phyloP scores from a whole-genome alignment of 352 stramenopile genomes.

The Globisporangium alternatum region DNA sequence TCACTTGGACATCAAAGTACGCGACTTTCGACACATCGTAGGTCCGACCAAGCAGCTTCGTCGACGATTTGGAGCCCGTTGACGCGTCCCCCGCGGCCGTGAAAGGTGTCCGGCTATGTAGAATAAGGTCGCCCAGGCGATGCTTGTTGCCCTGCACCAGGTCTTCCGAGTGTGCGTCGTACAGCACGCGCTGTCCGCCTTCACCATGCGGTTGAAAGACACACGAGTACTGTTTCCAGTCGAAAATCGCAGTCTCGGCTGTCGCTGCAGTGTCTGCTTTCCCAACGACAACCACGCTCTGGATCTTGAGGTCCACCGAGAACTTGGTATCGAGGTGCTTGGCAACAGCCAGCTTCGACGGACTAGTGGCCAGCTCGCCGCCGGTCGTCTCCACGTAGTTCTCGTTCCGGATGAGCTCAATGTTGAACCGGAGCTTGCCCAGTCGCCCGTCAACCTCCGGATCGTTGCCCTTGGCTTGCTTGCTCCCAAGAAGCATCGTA shows the following conservation, averaged over 20 bases:
- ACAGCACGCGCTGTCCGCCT: constrained; percentile 39
- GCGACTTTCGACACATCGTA: constrained; percentile 57
- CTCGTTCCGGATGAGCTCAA: constrained; percentile 61
- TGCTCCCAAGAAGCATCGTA: constrained; percentile 43
- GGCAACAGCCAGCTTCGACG: constrained; percentile 15
- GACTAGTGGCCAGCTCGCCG: constrained; percentile 10
- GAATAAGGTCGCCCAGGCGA: constrained; percentile 35
- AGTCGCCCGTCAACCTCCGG: constrained; percentile 41
- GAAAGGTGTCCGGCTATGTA: neutral
- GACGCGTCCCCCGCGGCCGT: neutral
- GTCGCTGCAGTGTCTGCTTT: neutral
- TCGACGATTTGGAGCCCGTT: neutral
- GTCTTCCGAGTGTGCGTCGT: constrained; percentile 45
- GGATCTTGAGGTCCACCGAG: constrained; percentile 46
- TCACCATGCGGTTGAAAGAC: constrained; percentile 51
- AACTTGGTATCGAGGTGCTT: constrained; percentile 39
- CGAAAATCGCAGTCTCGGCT: neutral
- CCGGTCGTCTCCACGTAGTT: constrained; percentile 39
- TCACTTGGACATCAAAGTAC: constrained; percentile 53
- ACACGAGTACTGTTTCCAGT: constrained; percentile 42
- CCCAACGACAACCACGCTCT: constrained; percentile 16
- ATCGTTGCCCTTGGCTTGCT: constrained; percentile 37
- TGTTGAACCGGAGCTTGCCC: constrained; percentile 44
- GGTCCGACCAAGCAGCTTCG: constrained; percentile 45
- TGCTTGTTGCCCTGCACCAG: constrained; percentile 30